These are phyloP conservation scores for Clitocybe nebularis DNA, from an alignment of 1,284 basidiomycete species.

Conservation along the genomic window DNA sequence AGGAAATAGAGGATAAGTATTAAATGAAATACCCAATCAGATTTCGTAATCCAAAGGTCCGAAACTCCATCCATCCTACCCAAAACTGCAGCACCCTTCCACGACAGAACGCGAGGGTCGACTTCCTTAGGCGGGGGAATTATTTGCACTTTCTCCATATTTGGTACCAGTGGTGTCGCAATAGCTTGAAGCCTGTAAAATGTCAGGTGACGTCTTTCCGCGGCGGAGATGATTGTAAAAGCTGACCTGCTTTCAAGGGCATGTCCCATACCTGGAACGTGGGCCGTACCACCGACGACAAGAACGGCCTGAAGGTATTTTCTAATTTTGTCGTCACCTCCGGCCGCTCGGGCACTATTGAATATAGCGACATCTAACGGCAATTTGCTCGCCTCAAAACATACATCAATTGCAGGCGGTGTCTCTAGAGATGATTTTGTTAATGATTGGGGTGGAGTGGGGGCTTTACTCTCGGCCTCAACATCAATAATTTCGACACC, in stretches of 20 bases:
- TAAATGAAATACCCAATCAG: conserved; percentile 74
- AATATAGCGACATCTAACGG: conserved; percentile 94
- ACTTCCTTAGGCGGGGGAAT: conserved; percentile 92
- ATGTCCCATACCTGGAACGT: conserved; percentile 72
- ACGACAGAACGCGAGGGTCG: conserved; percentile 84
- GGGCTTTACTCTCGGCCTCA: conserved; percentile 44
- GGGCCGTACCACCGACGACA: conserved; percentile 80
- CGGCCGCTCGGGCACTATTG: conserved; percentile 82
- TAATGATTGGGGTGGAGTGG: conserved; percentile 19
- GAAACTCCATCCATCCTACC: conserved; percentile 87
- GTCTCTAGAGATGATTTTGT: conserved; percentile 19
- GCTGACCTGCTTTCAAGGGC: conserved; percentile 73
- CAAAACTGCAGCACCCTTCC: conserved; percentile 96
- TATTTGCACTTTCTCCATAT: conserved; percentile 82
- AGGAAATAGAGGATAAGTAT: conserved; percentile 8
- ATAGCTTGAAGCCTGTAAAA: conserved; percentile 70
- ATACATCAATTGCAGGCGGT: conserved; percentile 62
- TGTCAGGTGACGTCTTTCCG: conserved; percentile 1
- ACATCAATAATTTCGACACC: conserved; percentile 47
- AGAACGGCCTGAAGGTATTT: conserved; percentile 88
- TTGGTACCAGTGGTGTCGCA: conserved; percentile 74
- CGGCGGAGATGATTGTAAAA: conserved; percentile 5
- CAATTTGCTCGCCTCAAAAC: conserved; percentile 84
- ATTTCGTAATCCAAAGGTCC: conserved; percentile 85
- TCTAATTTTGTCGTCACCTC: conserved; percentile 86